phyloP scores from a whole-genome alignment of 106 monocot species.

The Cymbidium sinense region DNA sequence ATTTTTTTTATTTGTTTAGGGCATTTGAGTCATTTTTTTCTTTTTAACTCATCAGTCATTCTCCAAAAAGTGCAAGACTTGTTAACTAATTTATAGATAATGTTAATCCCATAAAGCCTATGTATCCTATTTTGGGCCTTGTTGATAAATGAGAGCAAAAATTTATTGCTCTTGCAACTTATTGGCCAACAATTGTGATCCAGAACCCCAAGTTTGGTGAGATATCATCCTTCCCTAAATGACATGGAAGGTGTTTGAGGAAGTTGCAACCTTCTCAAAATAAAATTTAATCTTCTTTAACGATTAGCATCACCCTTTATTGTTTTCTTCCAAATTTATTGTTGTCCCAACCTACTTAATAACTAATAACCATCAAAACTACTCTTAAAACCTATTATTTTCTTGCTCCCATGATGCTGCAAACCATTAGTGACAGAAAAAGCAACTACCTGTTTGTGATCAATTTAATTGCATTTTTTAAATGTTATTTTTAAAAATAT shows the following conservation, averaged over 20 bases:
- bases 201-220: background rate
- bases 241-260: background rate
- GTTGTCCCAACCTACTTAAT: background rate
- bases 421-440: too few species aligned
- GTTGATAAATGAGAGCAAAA: background rate
- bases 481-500: too few species aligned
- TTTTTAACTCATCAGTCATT: too few species aligned
- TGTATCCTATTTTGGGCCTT: background rate
- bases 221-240: background rate
- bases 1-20: too few species aligned
- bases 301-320: background rate
- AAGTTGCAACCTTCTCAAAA: background rate
- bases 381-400: background rate
- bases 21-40: too few species aligned
- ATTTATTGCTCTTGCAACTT: background rate
- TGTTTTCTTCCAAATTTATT: background rate
- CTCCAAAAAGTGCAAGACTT: too few species aligned
- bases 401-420: background rate
- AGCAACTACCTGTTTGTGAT: too few species aligned
- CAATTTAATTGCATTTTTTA: too few species aligned
- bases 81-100: background rate
- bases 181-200: background rate
- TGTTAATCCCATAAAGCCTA: background rate
- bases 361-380: background rate
- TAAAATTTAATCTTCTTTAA: background rate